Evolutionary conservation across 257 asterid species (phyloP).

Genomic region (Oldenlandia corymbosa): DNA sequence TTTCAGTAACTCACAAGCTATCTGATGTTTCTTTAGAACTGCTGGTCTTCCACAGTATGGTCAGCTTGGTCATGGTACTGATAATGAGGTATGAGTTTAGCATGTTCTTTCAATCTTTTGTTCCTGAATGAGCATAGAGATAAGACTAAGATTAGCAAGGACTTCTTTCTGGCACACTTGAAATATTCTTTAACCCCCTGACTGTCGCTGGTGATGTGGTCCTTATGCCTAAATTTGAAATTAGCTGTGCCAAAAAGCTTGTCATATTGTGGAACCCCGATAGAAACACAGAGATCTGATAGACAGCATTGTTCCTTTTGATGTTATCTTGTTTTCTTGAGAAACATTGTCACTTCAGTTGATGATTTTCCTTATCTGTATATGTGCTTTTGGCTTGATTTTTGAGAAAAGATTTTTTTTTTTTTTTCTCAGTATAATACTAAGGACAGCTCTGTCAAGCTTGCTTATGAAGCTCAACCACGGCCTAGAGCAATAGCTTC

Average conservation of each 20-base stretch:
- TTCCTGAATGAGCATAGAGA: neutral
- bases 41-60: constrained; percentile 99
- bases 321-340: neutral
- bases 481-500: constrained; percentile 77
- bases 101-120: neutral
- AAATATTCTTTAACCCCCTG: neutral
- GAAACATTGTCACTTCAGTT: neutral
- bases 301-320: neutral
- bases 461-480: constrained; percentile 98
- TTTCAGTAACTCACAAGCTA: constrained; percentile 4
- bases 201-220: neutral
- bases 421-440: constrained; percentile 68
- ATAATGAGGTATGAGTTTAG: constrained; percentile 66
- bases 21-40: constrained; percentile 43
- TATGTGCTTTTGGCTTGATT: neutral
- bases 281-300: neutral
- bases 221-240: neutral
- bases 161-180: no score
- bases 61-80: constrained; percentile 94
- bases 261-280: neutral
- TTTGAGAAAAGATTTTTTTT: constrained; percentile 11
- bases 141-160: no score
- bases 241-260: neutral
- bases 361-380: neutral
- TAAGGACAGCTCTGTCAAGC: constrained; percentile 91